Base-by-base conservation (phyloP, 352 stramenopile genomes). In the Phytophthora pini region DNA sequence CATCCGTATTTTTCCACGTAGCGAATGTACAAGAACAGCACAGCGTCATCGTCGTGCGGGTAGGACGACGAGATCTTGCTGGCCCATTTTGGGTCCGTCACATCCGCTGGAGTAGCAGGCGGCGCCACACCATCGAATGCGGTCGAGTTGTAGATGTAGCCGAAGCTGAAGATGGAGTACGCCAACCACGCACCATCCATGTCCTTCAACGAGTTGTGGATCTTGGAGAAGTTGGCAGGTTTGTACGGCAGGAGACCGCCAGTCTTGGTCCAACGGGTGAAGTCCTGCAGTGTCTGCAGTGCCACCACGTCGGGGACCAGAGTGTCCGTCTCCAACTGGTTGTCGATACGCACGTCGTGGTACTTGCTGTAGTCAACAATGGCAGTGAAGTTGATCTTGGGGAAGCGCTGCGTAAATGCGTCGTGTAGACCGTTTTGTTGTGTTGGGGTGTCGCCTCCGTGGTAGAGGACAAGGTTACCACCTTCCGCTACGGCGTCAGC, bases 331-430 rank as follows among this genome's bases (percentile, higher is more conserved):
- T 79, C 79, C 46, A 87, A 59, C n/a, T 83, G 68, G 53, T 90
- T 84, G 70, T 93, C 77, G 13, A 84, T 75, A 15, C 82, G 84
- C 82, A 77, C 84, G 38, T 84, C 61, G 61, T 87, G 71, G 62
- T 75, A 82, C 56, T 84, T 84, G 73, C 61, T 76, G 72, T 89
- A 82, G 68, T 85, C 80, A 11, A 84, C 65, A 20, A 85, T 34
- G 2, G 84, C 15, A 5, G 77, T 84, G 68, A 88, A 80, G 52
- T 87, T 88, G 62, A 43, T 43, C 38, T 43, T 20, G 1, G 31
- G 82, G 76, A 68, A 77, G 79, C 0, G 75, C 38, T 22, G 38
- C 0, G 38, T 4, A 10, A 43, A 43, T 43, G 38, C 62, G 0
- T 56, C 53, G 1, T 51, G 12, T 0, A 43, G 13, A 10, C 38